These are phyloP conservation scores for Komagataella phaffii DNA, from an alignment of 805 yeast species.

Conservation along the genomic window DNA sequence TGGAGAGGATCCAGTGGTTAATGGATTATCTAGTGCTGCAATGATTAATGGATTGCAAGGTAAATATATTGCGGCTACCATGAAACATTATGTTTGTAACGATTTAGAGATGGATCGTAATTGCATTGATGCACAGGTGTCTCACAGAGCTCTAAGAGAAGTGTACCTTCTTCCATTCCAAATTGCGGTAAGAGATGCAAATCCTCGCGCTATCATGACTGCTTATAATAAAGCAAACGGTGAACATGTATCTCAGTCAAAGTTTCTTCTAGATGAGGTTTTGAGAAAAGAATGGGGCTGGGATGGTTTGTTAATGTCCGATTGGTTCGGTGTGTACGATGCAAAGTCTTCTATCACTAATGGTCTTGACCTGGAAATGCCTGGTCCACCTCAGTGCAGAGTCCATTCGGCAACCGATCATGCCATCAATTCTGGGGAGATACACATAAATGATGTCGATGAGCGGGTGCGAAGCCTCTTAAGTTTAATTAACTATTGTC, in stretches of 20 bases:
- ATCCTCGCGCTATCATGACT: slow-evolving; percentile 26
- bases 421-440: slow-evolving; percentile 25
- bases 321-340: slow-evolving; percentile 29
- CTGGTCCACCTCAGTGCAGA: slow-evolving; percentile 33
- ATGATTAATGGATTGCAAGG: slow-evolving; percentile 25
- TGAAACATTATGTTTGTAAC: slow-evolving; percentile 29
- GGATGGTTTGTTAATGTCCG: slow-evolving; percentile 26
- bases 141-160: slow-evolving; percentile 30
- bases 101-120: slow-evolving; percentile 26
- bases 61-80: slow-evolving; percentile 23
- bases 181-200: slow-evolving; percentile 23
- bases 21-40: slow-evolving; percentile 22
- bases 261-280: slow-evolving; percentile 19
- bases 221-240: slow-evolving; percentile 29
- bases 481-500: slow-evolving; percentile 29
- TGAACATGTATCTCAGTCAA: slow-evolving; percentile 23
- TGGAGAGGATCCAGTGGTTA: slow-evolving; percentile 43
- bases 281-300: slow-evolving; percentile 27
- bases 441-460: slow-evolving; percentile 27
- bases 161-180: slow-evolving; percentile 30
- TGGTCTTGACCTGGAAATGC: slow-evolving; percentile 32
- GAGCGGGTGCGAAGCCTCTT: slow-evolving; percentile 34
- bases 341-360: slow-evolving; percentile 23
- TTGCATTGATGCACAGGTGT: slow-evolving; percentile 21
- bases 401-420: slow-evolving; percentile 25